Conservation (phyloP, 495 filamentous ascomycete species). For the Lichenothelia convexa region DNA sequence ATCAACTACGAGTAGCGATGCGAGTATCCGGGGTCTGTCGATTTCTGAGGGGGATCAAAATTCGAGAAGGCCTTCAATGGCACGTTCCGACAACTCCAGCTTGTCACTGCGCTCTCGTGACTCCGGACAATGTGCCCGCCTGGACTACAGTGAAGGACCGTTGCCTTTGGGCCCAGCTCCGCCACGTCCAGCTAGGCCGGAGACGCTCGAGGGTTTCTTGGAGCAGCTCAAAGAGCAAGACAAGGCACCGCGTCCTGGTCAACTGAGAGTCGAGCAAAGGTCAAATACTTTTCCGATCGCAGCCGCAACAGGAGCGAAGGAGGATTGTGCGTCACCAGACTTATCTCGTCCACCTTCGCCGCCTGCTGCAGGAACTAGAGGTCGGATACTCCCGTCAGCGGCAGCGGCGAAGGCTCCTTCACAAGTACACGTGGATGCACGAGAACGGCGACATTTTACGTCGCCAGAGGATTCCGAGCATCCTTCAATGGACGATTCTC, state of each 20-base stretch:
- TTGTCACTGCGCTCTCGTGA: background rate
- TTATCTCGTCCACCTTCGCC: no score
- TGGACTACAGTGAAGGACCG: background rate
- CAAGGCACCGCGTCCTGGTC: background rate
- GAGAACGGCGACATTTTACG: no score
- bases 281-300: constrained; percentile 13
- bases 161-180: no score
- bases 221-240: constrained; percentile 13
- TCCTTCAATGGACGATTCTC: no score
- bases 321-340: no score
- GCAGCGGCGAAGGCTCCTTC: no score
- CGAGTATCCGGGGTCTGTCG: background rate
- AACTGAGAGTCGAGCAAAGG: constrained; percentile 8
- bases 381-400: no score
- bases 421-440: no score
- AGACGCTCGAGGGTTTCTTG: constrained; percentile 17
- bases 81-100: constrained; percentile 5
- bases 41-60: constrained; percentile 6
- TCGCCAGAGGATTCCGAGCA: no score
- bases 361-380: no score
- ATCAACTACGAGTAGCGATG: constrained; percentile 9
- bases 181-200: constrained; percentile 8
- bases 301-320: no score
- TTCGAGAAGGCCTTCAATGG: constrained; percentile 12
- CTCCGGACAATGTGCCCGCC: background rate